Base-by-base conservation (phyloP, 2,329 filamentous ascomycete genomes). In the Colletotrichum filicis region DNA sequence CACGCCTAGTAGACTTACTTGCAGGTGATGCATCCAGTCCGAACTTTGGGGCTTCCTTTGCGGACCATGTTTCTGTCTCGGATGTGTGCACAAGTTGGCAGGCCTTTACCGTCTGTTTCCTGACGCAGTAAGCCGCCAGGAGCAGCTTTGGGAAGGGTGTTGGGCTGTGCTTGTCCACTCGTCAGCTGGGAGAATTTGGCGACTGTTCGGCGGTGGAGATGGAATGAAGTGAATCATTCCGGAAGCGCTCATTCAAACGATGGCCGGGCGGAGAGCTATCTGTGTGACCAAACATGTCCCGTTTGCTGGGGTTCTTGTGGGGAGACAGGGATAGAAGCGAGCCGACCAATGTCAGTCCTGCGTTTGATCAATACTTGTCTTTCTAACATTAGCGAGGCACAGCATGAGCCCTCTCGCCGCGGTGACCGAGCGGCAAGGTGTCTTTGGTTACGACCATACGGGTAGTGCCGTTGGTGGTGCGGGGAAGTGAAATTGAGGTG, bases 1-100 rank as follows among this genome's bases (percentile, higher is more conserved):
- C 35, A 32, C 24, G 19, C 42, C 19, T 22, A 49, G 5, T 22
- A 49, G 5, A 53, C 64, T 52, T 28, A 60, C 22, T 59, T 60
- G 56, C 56, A 53, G 28, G 64, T 59, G n/a, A 60, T 26, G 22
- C 56, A 60, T 52, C 56, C 55, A 8, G 56, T 66, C 37, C 56
- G 26, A 19, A 53, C 26, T 16, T 66, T 66, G 11, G n/a, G 26
- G 28, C 55, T 66, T 16, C 64, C 56, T n/a, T 60, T 67, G 28
- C 64, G 42, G 28, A 16, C 9, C 56, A 67, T 67, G 28, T 49
- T 32, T 24, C 5, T 30, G 24, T 26, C 19, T 24, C 4, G 5
- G n/a, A 52, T 14, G 16, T n/a, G 11, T 61, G 26, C 14, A 1
- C 42, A 9, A 28, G 26, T n/a, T 26, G 37, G 16, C 24, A 30